Evolutionary conservation across 73 alveolate genomes (phyloP).

Genomic region (Diophrys sp.): DNA sequence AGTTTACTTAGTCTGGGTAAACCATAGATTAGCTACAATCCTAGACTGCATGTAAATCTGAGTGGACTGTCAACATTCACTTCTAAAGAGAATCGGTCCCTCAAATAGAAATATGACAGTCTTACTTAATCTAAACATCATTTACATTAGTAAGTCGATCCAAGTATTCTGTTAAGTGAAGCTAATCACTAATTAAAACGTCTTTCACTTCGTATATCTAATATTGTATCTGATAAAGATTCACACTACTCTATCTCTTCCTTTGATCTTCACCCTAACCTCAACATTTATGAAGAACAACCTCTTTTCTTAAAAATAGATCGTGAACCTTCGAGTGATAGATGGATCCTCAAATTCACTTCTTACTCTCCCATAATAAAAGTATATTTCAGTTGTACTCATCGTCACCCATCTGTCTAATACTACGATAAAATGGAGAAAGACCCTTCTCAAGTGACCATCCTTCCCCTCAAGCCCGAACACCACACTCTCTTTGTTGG

Average conservation of each 20-base stretch:
- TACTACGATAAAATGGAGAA: neutral
- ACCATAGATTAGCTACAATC: no score
- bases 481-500: neutral
- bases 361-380: neutral
- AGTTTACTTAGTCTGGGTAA: no score
- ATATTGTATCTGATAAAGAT: conserved; percentile 27
- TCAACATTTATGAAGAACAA: conserved; percentile 63
- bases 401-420: neutral
- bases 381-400: neutral
- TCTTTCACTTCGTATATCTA: conserved; percentile 17
- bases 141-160: no score
- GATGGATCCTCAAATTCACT: neutral
- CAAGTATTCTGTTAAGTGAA: conserved; percentile 9
- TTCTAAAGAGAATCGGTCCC: no score
- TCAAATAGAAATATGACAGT: no score
- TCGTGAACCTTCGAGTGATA: no score
- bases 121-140: no score
- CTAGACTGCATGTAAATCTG: no score
- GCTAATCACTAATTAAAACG: conserved; percentile 19
- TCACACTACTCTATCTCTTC: conserved; percentile 15
- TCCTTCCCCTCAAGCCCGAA: neutral
- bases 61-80: no score
- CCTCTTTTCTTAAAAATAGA: conserved; percentile 39
- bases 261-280: conserved; percentile 43
- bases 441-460: neutral